Conservation (phyloP, 73 alveolate species). For the Paramecium primaurelia region DNA sequence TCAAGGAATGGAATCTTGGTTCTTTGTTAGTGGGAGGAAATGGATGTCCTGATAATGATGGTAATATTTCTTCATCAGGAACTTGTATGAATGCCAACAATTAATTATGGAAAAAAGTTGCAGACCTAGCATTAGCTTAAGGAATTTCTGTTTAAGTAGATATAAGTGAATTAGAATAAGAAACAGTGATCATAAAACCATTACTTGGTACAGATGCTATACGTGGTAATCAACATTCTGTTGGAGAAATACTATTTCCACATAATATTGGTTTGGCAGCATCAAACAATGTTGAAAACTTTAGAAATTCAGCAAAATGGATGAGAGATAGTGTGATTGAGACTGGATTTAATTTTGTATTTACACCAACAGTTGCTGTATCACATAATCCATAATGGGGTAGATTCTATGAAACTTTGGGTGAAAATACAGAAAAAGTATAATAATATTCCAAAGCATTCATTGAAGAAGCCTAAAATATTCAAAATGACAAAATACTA, state of each 20-base stretch:
- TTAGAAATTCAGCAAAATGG: conserved; percentile 40
- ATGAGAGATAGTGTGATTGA: conserved; percentile 24
- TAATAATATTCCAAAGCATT: conserved; percentile 43
- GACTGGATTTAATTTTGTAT: conserved; percentile 63
- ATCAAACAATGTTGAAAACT: conserved; percentile 33
- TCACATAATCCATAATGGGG: conserved; percentile 71
- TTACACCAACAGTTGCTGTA: conserved; percentile 70
- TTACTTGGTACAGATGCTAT: conserved; percentile 72
- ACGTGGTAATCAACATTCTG: conserved; percentile 68
- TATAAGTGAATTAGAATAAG: neutral
- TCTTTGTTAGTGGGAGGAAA: conserved; percentile 63
- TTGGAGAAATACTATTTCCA: conserved; percentile 62
- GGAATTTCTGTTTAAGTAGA: neutral
- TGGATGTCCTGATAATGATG: conserved; percentile 60
- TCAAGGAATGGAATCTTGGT: conserved; percentile 47
- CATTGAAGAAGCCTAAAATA: conserved; percentile 27
- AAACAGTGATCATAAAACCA: neutral
- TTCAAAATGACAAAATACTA: neutral
- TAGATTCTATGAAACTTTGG: conserved; percentile 64
- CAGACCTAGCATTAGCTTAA: neutral
- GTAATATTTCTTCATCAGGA: neutral
- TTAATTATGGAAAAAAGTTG: conserved; percentile 57
- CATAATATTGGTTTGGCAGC: conserved; percentile 72
- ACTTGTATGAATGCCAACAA: conserved; percentile 17
- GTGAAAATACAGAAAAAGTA: conserved; percentile 3